Conservation (phyloP, 768 basidiomycete genomes). For the Royoungia palumana region DNA sequence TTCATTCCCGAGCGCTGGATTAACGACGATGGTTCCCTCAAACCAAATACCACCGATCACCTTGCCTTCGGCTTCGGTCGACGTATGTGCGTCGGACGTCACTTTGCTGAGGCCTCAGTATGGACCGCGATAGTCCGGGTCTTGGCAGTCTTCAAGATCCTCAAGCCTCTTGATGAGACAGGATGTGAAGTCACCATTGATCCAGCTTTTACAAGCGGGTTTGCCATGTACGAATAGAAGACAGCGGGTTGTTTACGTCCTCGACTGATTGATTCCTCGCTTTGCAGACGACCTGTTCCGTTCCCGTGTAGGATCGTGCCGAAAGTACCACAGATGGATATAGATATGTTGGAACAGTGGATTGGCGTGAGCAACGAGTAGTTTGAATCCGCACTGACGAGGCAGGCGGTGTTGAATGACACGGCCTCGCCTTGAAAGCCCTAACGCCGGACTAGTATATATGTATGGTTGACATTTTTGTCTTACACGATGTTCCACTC, state of each 20-base stretch:
- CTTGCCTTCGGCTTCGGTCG: slow-evolving; percentile 26
- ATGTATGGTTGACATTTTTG: no score
- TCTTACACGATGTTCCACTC: no score
- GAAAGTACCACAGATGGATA: background rate
- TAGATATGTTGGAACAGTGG: background rate
- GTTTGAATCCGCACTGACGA: no score
- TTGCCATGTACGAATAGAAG: slow-evolving; percentile 1
- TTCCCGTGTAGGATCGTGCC: slow-evolving; percentile 1
- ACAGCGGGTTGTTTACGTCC: no score
- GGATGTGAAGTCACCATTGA: slow-evolving; percentile 5
- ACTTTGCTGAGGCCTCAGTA: slow-evolving; percentile 14
- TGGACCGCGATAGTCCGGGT: slow-evolving; percentile 2
- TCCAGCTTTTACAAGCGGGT: slow-evolving; percentile 4
- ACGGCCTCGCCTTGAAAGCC: no score
- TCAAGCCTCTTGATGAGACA: background rate
- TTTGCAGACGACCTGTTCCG: background rate
- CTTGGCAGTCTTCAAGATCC: slow-evolving; percentile 5
- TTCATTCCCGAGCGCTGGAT: slow-evolving; percentile 41
- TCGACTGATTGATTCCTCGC: no score
- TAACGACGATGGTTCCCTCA: slow-evolving; percentile 20
- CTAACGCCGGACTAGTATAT: no score
- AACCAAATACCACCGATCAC: background rate
- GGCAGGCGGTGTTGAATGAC: no score
- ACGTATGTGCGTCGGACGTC: slow-evolving; percentile 18
- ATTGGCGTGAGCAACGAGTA: no score